phyloP scores from a whole-genome alignment of 2,329 filamentous ascomycete genomes.

The Aspergillus thermomutatus region DNA sequence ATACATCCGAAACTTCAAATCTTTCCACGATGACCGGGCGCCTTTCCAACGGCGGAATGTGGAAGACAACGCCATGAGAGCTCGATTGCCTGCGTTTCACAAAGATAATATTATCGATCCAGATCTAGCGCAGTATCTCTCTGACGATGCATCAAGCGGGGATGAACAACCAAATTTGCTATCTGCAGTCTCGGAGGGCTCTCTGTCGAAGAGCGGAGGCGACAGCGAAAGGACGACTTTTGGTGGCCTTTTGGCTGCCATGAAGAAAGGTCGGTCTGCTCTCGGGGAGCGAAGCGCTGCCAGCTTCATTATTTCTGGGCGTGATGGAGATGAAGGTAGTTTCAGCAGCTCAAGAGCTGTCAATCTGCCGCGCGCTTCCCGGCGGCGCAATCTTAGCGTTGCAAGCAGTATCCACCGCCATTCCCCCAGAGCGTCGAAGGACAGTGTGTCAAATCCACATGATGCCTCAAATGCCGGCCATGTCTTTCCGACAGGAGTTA shows the following conservation, averaged over 20 bases:
- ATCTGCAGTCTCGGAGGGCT: conserved; percentile 64
- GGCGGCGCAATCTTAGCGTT: conserved; percentile 79
- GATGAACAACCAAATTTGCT: conserved; percentile 90
- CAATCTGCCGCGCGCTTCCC: conserved; percentile 60
- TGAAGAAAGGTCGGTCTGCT: conserved; percentile 71
- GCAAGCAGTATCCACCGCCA: conserved; percentile 70
- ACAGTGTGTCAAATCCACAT: conserved; percentile 41
- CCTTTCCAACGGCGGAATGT: conserved; percentile 77
- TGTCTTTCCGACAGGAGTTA: conserved; percentile 38
- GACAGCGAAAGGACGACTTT: conserved; percentile 75
- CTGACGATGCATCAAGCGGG: conserved; percentile 86
- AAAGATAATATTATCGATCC: conserved; percentile 98
- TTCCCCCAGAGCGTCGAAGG: conserved; percentile 68
- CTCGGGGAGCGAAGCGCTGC: conserved; percentile 71
- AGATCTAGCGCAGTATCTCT: conserved; percentile 91
- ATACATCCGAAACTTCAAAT: conserved; percentile 71
- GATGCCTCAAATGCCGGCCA: conserved; percentile 35
- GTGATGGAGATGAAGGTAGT: conserved; percentile 63
- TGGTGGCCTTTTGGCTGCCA: conserved; percentile 66
- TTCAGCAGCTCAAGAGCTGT: conserved; percentile 59
- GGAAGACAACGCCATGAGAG: conserved; percentile 63
- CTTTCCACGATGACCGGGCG: conserved; percentile 71
- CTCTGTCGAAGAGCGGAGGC: conserved; percentile 58
- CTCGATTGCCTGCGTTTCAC: conserved; percentile 84
- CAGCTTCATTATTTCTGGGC: conserved; percentile 65